These are phyloP conservation scores for Acacia pycnantha DNA, from an alignment of 331 rosid genomes.

Conservation along the genomic window DNA sequence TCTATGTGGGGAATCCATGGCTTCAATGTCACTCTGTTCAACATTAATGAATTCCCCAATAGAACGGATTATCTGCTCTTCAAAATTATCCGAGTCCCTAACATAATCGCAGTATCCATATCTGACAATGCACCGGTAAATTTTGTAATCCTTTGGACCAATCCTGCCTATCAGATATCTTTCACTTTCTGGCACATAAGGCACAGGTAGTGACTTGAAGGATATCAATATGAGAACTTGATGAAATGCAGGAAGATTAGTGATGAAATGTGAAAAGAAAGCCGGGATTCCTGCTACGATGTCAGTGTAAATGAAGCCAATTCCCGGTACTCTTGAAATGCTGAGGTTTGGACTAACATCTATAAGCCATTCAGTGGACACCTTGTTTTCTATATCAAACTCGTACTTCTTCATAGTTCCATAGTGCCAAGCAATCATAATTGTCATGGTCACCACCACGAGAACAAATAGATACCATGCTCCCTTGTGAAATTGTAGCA, in stretches of 20 bases:
- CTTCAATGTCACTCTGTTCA: slow-evolving; percentile 57
- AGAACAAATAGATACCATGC: slow-evolving; percentile 78
- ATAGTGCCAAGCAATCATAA: slow-evolving; percentile 82
- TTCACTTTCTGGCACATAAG: slow-evolving; percentile 54
- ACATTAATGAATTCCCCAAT: slow-evolving; percentile 75
- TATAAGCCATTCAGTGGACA: slow-evolving; percentile 70
- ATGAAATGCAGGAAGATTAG: slow-evolving; percentile 84
- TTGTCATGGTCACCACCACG: slow-evolving; percentile 47
- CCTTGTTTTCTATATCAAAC: slow-evolving; percentile 71
- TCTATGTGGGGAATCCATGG: slow-evolving; percentile 44
- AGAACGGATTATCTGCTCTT: slow-evolving; percentile 69
- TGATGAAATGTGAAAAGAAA: slow-evolving; percentile 82
- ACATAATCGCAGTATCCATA: slow-evolving; percentile 69
- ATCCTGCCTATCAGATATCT: slow-evolving; percentile 78
- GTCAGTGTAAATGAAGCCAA: slow-evolving; percentile 82
- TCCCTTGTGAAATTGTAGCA: slow-evolving; percentile 71
- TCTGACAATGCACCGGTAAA: slow-evolving; percentile 77
- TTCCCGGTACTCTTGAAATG: slow-evolving; percentile 72
- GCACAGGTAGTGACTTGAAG: slow-evolving; percentile 72
- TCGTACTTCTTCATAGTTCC: slow-evolving; percentile 82
- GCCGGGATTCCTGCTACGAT: slow-evolving; percentile 76
- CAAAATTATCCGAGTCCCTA: slow-evolving; percentile 62
- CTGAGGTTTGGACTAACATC: slow-evolving; percentile 69
- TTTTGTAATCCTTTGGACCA: slow-evolving; percentile 56
- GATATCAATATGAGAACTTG: slow-evolving; percentile 75